Base-by-base conservation (phyloP, 768 basidiomycete species). In the Suillus weaverae region DNA sequence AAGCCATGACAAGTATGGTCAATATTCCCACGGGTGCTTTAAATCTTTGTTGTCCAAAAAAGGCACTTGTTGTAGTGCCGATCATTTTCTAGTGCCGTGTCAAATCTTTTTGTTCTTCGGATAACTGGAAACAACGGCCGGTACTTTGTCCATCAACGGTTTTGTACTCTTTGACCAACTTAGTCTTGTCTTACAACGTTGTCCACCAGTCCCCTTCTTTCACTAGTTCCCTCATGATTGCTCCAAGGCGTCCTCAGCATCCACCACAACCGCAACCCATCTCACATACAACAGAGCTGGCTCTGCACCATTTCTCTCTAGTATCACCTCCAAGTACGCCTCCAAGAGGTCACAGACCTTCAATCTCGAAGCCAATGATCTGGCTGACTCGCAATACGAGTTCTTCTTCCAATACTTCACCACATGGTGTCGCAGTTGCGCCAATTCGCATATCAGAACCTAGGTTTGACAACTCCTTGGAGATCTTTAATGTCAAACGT, bases 381-480 rank as follows among this genome's bases (percentile, higher is more conserved):
- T 84, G 83, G 82, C 73, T 83, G 16, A 69, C 71, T 48, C 79
- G 81, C 64, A 75, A 72, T 38, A 73, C 79, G 22, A 76, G 80
- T 14, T 74, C 77, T 8, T 59, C 70, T 48, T 77, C 76, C 38
- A 68, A 36, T 9, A 63, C 62, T 48, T 71, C 69, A 9, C 71
- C 76, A 32, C 74, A 73, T 46, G 18, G 20, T 13, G 16, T 41
- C 38, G 10, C 18, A 41, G 73, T 75, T 55, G 73, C 81, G 13
- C 73, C 82, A 41, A 70, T 76, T 11, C 79, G 80, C 54, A 78
- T 81, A 60, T 83, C 82, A 7, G 84, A 84, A 70, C 80, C 83
- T 20, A 78, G 78, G 61, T 63, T 78, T 8, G 67, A 73, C 9
- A 74, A 74, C 66, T 74, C 74, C 51, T 65, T 80, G 5, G 77